Evolutionary conservation across 2,329 filamentous ascomycete species (phyloP).

Genomic region (Penicillium hesseltinei): DNA sequence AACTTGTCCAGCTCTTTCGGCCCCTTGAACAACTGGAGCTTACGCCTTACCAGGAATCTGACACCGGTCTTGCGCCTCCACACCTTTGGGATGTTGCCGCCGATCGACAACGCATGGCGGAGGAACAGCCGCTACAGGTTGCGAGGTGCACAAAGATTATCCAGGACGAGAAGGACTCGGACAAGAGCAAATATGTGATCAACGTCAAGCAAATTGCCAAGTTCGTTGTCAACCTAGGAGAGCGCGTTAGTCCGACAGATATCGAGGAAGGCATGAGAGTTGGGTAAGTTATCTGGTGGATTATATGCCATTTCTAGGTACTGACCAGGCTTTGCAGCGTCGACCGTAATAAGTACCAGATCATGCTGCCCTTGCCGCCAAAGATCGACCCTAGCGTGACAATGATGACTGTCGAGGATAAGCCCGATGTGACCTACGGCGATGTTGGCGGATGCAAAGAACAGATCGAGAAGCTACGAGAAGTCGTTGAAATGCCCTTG

Average conservation of each 20-base stretch:
- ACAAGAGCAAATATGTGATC: conserved; percentile 99
- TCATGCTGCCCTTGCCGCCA: conserved; percentile 88
- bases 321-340: conserved; percentile 54
- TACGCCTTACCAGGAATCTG: conserved; percentile 71
- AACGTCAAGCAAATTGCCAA: conserved; percentile 99
- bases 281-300: conserved; percentile 53
- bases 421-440: conserved; percentile 97
- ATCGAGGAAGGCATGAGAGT: conserved; percentile 99
- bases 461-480: conserved; percentile 97
- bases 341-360: conserved; percentile 98
- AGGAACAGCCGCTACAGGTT: conserved; percentile 96
- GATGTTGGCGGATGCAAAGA: conserved; percentile 99
- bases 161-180: conserved; percentile 87
- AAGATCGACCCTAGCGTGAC: conserved; percentile 99
- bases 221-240: conserved; percentile 96
- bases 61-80: conserved; percentile 94
- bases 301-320: neutral
- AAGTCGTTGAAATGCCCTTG: conserved; percentile 98
- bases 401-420: conserved; percentile 99
- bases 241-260: conserved; percentile 95
- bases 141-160: conserved; percentile 99
- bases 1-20: conserved; percentile 6
- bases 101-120: conserved; percentile 96
- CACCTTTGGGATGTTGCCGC: conserved; percentile 98
- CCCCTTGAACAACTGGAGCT: conserved; percentile 20